Percentiles rank a stretch among this genome's conserved stretches.
These are phyloP conservation scores for Aspergillus pseudonomiae DNA, from an alignment of 2,329 filamentous ascomycete genomes.

Conservation along the genomic window DNA sequence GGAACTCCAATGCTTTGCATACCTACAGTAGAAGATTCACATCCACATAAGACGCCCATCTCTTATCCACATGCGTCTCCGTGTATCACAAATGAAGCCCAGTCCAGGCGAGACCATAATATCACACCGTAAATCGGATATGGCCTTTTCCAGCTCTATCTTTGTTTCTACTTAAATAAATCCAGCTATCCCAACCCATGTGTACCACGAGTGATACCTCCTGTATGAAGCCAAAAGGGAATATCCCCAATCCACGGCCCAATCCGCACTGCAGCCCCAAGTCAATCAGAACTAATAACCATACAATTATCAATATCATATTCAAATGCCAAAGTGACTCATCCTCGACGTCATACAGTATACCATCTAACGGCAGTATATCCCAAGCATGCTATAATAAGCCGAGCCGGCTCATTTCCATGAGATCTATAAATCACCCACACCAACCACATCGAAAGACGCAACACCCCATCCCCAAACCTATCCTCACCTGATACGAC, in stretches of 20 bases:
- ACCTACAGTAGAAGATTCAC: no score
- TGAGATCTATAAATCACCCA: not conserved
- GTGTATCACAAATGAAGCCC: no score
- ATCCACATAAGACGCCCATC: no score
- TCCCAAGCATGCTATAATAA: not conserved
- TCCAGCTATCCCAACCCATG: no score
- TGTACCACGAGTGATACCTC: no score
- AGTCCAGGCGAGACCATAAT: no score
- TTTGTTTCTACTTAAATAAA: accelerated
- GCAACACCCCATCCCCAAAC: not conserved
- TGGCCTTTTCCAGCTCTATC: accelerated
- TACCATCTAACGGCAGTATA: not conserved
- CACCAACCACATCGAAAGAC: not conserved
- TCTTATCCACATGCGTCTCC: no score
- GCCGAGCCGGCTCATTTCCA: not conserved
- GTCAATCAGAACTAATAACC: no score
- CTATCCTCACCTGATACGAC: not conserved
- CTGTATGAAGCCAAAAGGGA: no score
- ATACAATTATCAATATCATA: not conserved
- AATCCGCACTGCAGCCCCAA: accelerated
- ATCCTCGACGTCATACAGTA: not conserved
- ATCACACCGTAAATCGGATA: no score
- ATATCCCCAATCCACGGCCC: no score
- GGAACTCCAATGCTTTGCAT: no score
- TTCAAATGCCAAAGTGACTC: not conserved